These are phyloP conservation scores for Teratosphaeria zuluensis DNA, from an alignment of 2,329 filamentous ascomycete species.

Conservation along the genomic window DNA sequence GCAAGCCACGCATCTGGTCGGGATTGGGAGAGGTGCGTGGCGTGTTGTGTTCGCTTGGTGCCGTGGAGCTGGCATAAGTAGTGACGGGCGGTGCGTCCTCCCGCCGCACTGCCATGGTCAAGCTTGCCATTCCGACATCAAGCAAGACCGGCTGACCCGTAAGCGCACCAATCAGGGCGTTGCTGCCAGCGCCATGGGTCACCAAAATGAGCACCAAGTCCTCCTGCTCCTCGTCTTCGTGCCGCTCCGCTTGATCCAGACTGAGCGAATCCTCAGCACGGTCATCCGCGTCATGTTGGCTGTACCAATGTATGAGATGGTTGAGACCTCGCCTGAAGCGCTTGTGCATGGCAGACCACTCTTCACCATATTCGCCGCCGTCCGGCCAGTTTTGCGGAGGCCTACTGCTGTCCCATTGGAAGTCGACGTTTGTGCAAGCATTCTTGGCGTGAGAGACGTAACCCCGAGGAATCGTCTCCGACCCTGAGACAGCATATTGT, in stretches of 20 bases:
- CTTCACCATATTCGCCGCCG: constrained; percentile 80
- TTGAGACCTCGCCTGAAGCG: constrained; percentile 74
- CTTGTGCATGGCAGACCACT: constrained; percentile 93
- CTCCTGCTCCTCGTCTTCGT: constrained; percentile 48
- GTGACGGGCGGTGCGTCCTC: constrained; percentile 21
- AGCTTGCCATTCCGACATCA: constrained; percentile 79
- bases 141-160: constrained; percentile 85
- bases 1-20: background rate
- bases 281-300: constrained; percentile 31
- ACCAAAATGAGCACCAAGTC: constrained; percentile 79
- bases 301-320: constrained; percentile 76
- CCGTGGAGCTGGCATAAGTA: constrained; percentile 7
- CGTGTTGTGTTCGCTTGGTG: background rate
- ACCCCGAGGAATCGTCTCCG: constrained; percentile 73
- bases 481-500: constrained; percentile 70
- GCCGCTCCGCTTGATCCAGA: constrained; percentile 23
- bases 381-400: constrained; percentile 71
- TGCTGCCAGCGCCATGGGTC: constrained; percentile 91
- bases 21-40: background rate
- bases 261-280: constrained; percentile 25
- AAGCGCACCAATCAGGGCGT: constrained; percentile 84
- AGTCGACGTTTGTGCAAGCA: constrained; percentile 77
- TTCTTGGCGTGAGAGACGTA: constrained; percentile 88
- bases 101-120: constrained; percentile 75
- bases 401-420: constrained; percentile 89